Evolutionary conservation across 441 rosid species (phyloP).

Genomic region (Cnidoscolus chayamansa): DNA sequence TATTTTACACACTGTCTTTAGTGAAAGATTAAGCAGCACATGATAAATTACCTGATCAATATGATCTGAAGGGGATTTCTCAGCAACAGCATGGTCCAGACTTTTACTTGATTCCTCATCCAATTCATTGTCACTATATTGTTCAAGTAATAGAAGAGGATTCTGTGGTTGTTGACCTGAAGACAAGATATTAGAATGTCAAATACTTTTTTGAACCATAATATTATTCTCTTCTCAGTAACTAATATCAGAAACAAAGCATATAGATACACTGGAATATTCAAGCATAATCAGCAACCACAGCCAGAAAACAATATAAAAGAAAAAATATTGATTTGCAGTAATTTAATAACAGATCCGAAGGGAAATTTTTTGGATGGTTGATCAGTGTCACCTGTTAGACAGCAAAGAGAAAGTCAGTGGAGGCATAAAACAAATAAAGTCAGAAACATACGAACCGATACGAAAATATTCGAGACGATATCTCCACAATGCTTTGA

Average conservation of each 20-base stretch:
- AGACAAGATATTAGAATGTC: conserved; percentile 37
- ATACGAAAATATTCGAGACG: conserved; percentile 52
- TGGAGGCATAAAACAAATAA: conserved; percentile 49
- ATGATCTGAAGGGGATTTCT: conserved; percentile 35
- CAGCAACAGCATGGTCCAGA: conserved; percentile 28
- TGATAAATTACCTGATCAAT: conserved; percentile 51
- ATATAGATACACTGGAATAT: conserved; percentile 25
- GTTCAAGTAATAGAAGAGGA: conserved; percentile 86
- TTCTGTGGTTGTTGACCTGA: conserved; percentile 75
- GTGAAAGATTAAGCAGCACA: neutral
- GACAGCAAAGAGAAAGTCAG: conserved; percentile 60
- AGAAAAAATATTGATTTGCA: conserved; percentile 1
- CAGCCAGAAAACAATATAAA: conserved; percentile 17
- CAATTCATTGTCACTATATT: conserved; percentile 84
- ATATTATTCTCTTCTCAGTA: conserved; percentile 10
- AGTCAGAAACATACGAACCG: conserved; percentile 98
- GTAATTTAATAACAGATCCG: conserved; percentile 19
- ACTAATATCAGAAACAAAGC: conserved; percentile 22
- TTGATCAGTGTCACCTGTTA: conserved; percentile 60
- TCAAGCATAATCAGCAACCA: conserved; percentile 8
- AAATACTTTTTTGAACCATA: conserved; percentile 30
- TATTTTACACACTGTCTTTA: neutral
- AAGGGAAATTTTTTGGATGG: conserved; percentile 29
- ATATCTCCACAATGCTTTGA: conserved; percentile 62
- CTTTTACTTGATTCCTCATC: conserved; percentile 47